Evolutionary conservation across 352 stramenopile genomes (phyloP).

Genomic region (Globisporangium mamillatum): DNA sequence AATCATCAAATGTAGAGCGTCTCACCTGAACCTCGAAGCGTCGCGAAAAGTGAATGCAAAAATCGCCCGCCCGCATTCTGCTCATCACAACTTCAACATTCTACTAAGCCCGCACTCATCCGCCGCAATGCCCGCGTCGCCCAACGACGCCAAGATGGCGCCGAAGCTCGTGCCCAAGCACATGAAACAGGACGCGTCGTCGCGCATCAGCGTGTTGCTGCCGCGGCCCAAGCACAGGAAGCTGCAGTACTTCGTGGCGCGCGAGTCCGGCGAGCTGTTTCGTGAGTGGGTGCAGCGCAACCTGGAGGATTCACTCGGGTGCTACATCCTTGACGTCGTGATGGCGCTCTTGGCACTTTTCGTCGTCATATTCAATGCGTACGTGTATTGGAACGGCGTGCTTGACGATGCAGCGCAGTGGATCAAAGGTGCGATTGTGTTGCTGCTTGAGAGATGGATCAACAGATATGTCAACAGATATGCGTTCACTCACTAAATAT

Average conservation of each 20-base stretch:
- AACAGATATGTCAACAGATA: no score
- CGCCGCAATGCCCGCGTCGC: background rate
- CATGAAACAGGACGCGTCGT: constrained; percentile 27
- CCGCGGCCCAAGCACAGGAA: constrained; percentile 30
- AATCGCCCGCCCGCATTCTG: background rate
- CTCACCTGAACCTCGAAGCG: constrained; percentile 4
- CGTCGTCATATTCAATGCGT: constrained; percentile 63
- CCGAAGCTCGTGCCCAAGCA: constrained; percentile 28
- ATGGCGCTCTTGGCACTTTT: constrained; percentile 63
- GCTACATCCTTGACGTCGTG: constrained; percentile 31
- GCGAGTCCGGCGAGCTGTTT: constrained; percentile 40
- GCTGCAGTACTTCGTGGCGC: constrained; percentile 32
- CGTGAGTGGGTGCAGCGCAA: constrained; percentile 75
- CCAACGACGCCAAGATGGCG: constrained; percentile 2
- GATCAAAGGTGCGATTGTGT: constrained; percentile 42
- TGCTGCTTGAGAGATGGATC: background rate
- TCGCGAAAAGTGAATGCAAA: background rate
- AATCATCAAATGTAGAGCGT: background rate
- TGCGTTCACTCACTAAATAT: background rate
- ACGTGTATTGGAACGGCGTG: constrained; percentile 54
- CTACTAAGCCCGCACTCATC: no score
- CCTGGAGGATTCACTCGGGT: constrained; percentile 59
- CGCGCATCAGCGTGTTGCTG: constrained; percentile 33
- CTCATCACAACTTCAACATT: constrained; percentile 1
- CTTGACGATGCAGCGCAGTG: constrained; percentile 25